These are phyloP conservation scores for Pythium grandisporangium DNA, from an alignment of 352 stramenopile species.

Conservation along the genomic window DNA sequence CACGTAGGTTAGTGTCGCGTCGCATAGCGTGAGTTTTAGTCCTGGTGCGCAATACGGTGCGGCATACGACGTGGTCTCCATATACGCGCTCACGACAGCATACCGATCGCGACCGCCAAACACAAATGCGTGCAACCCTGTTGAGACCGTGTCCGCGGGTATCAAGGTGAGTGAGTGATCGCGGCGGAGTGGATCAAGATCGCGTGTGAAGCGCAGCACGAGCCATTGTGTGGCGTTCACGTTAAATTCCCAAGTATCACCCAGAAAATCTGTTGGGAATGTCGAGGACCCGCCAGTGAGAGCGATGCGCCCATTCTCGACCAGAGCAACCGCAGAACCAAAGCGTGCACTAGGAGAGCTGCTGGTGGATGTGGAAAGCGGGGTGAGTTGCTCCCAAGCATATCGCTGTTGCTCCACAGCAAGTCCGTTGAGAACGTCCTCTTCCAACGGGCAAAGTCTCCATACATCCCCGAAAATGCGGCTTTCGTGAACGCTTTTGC, in stretches of 20 bases:
- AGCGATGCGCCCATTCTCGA: slow-evolving; percentile 50
- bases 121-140: slow-evolving; percentile 37
- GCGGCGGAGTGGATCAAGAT: slow-evolving; percentile 37
- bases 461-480: slow-evolving; percentile 70
- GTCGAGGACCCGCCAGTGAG: slow-evolving; percentile 54
- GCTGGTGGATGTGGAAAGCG: slow-evolving; percentile 27
- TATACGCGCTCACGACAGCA: slow-evolving; percentile 33
- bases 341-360: slow-evolving; percentile 53
- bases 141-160: slow-evolving; percentile 7
- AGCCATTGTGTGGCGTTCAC: slow-evolving; percentile 62
- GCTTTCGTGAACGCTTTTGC: slow-evolving; percentile 28
- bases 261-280: slow-evolving; percentile 72
- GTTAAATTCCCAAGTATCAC: slow-evolving; percentile 64
- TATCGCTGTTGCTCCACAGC: slow-evolving; percentile 38
- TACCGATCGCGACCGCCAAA: slow-evolving; percentile 61
- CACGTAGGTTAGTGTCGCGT: slow-evolving; percentile 35
- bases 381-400: slow-evolving; percentile 41
- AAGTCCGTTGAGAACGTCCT: background rate
- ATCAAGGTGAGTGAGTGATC: slow-evolving; percentile 47
- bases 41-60: slow-evolving; percentile 36
- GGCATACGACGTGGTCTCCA: slow-evolving; percentile 39
- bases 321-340: slow-evolving; percentile 34
- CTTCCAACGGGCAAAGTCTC: slow-evolving; percentile 32
- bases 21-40: slow-evolving; percentile 47
- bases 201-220: slow-evolving; percentile 29